A percentile compares a stretch with the other conserved stretches of the same genome.
phyloP scores from a whole-genome alignment of 176 grass and related monocot genomes.

The Tuctoria greenei region DNA sequence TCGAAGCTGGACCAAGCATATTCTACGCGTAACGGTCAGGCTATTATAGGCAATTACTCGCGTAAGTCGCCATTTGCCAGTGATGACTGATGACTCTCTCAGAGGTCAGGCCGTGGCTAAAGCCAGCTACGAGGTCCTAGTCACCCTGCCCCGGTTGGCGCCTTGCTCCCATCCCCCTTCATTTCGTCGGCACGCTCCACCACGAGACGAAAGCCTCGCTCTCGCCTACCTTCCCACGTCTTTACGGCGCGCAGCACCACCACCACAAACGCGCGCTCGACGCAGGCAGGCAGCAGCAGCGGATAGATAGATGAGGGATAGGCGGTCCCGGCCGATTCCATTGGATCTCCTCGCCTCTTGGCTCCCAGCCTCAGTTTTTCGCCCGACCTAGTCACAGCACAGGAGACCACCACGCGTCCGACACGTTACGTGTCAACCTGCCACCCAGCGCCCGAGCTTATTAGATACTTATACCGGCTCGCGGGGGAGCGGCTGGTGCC shows the following conservation, averaged over 20 bases:
- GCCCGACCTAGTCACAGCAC: neutral
- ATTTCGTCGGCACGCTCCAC: neutral
- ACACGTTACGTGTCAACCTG: constrained; percentile 1
- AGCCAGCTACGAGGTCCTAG: neutral
- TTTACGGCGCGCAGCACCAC: constrained; percentile 1
- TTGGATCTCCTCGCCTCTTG: constrained; percentile 42
- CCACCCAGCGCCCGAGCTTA: neutral
- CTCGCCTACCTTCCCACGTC: neutral
- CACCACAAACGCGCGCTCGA: constrained; percentile 26
- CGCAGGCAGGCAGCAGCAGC: constrained; percentile 33
- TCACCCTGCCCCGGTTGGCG: neutral
- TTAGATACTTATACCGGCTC: neutral
- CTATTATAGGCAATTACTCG: neutral
- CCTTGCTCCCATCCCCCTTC: neutral
- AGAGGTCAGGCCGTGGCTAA: neutral
- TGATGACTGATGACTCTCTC: too few species aligned
- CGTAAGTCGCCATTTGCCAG: neutral
- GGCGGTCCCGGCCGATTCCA: constrained; percentile 39
- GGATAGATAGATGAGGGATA: constrained; percentile 58
- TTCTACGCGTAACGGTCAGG: constrained; percentile 16
- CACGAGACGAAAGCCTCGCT: constrained; percentile 23
- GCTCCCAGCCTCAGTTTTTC: constrained; percentile 43
- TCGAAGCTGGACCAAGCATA: constrained; percentile 16
- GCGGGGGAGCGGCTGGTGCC: neutral
- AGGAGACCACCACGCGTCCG: neutral